Base-by-base conservation (phyloP, 305 asterid genomes). In the Fraxinus dipetala region DNA sequence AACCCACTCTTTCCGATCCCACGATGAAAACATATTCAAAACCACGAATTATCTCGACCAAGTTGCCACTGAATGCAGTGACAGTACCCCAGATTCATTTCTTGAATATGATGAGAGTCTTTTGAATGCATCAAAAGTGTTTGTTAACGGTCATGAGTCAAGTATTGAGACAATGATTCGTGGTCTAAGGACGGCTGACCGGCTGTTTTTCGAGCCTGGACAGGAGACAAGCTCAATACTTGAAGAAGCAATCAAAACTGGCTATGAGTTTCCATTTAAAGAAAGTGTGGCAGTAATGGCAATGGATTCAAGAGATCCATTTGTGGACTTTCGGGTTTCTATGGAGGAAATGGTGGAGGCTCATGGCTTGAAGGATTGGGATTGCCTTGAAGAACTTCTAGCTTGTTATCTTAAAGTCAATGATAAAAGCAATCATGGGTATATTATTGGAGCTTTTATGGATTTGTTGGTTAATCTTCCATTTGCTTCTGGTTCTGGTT, bases 151-250 rank as follows among this genome's bases (percentile, higher is more conserved):
- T 0, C 85, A 85, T 0, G 93, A 88, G 13, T 63, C 84, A 11
- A 87, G 83, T 26, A 69, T 69, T 69, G 91, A 89, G 81, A 84
- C 81, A 5, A 84, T 89, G 43, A 83, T 92, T 45, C 80, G 86
- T 32, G 93, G 96, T 48, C 2, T 93, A 77, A 81, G 84, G 24
- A 91, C 96, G 75, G 94, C 75, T 30, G 75, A 89, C 14, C 85
- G 97, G 83, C 85, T 94, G 32, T 86, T 94, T 61, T 94, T 90
- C 73, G 91, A 91, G 88, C 94, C 93, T 13, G 96, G 91, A 69
- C 40, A 30, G 8, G 87, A 61, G 31, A 61, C 70, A 61, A 61
- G 70, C 26, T 61, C 70, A 8, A 61, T 61, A 20, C 31, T 61
- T 1, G 78, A 10, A 16, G 76, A 69, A 16, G 38, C 20, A 0